Conservation (phyloP, 2,329 filamentous ascomycete species). For the Pyrenochaeta sp. region DNA sequence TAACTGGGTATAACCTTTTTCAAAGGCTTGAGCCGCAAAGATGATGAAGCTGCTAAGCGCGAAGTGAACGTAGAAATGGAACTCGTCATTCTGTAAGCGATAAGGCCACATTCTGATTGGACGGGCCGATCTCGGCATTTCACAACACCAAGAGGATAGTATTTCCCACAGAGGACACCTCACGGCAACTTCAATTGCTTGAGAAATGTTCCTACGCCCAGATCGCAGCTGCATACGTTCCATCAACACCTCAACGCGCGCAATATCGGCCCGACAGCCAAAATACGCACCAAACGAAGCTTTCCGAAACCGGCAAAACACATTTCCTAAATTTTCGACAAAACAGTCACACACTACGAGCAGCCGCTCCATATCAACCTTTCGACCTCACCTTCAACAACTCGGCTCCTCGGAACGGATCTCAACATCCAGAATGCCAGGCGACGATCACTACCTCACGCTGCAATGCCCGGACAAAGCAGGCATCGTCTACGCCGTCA, state of each 20-base stretch:
- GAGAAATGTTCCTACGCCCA: constrained; percentile 29
- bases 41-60: background rate
- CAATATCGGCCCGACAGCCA: constrained; percentile 29
- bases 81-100: constrained; percentile 12
- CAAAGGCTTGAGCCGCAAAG: no score
- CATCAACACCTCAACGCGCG: constrained; percentile 25
- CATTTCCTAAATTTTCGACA: constrained; percentile 38
- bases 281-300: constrained; percentile 26
- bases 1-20: no score
- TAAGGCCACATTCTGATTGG: constrained; percentile 24
- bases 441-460: constrained; percentile 64
- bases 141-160: constrained; percentile 14
- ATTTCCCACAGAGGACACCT: constrained; percentile 15
- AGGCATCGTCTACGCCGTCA: constrained; percentile 86
- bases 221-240: constrained; percentile 25
- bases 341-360: constrained; percentile 30
- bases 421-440: constrained; percentile 40
- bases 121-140: constrained; percentile 30
- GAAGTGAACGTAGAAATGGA: background rate
- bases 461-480: constrained; percentile 85
- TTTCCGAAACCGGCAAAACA: constrained; percentile 44
- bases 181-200: constrained; percentile 8
- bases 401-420: constrained; percentile 29
- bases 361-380: constrained; percentile 27
- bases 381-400: constrained; percentile 24